Evolutionary conservation across 1,284 basidiomycete species (phyloP), one percentile per base, ranked within the genome.

Genomic region (Cryptococcus wingfieldii): DNA sequence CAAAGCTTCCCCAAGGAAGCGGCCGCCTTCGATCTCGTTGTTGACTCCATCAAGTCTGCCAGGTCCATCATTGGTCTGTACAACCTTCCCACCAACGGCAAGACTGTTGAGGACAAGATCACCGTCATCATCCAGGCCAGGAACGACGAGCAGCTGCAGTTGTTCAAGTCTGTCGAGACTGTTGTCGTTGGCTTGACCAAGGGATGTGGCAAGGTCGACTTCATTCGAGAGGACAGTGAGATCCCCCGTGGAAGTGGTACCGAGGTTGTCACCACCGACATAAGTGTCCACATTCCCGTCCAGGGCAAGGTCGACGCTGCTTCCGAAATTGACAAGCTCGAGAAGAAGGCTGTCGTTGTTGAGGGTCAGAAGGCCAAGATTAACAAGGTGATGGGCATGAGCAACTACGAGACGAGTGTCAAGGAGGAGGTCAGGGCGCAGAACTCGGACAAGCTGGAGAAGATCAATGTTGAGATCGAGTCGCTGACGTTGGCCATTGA

Each of bases 1-100:
- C 86, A 86, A 64, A 81, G 84, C 52, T 91, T 88, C 66, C 78
- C 83, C 10, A 81, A 87, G n/a, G 89, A 86, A 0, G 88, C 88
- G 58, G 84, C 84, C 65, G 82, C 86, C 57, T 98, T 98, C 70
- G 90, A 95, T 68, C 81, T 90, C 48, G 86, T 94, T 38, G 93
- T 96, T 76, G 81, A 83, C 25, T 84, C 84, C 1, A 83, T 96
- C 69, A 87, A 86, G 66, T 80, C 87, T 2, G 85, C 89, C 12
- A 86, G 96, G 38, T 94, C 90, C 0, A 81, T 98, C 47, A 87
- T 90, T 16, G 88, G 89, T 3, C 86, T 88, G n/a, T 98, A 97
- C 77, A 90, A 88, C 75, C 77, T 99, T 47, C 89, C 91, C 65
- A 87, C 81, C 39, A 89, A 96, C 68, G 87, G 74, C 58, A 77